Evolutionary conservation across 352 stramenopile genomes (phyloP).

Genomic region (Phytopythium chamaehyphon): DNA sequence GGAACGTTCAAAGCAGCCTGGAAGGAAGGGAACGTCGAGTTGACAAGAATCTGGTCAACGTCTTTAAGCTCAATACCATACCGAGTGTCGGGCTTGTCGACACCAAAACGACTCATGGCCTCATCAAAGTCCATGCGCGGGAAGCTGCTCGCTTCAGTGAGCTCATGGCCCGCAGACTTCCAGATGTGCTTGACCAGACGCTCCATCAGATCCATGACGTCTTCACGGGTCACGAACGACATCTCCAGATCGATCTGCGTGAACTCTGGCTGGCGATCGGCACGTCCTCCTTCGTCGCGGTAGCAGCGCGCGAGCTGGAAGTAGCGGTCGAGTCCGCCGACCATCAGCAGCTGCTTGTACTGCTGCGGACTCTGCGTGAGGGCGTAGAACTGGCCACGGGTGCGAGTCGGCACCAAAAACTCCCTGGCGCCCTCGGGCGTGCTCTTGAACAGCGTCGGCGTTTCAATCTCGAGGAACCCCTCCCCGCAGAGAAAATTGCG

Average conservation of each 20-base stretch:
- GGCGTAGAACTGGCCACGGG: conserved; percentile 74
- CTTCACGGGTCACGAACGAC: conserved; percentile 71
- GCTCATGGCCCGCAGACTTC: conserved; percentile 40
- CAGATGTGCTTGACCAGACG: conserved; percentile 67
- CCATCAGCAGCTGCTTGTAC: conserved; percentile 92
- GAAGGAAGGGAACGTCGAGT: conserved; percentile 42
- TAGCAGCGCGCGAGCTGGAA: conserved; percentile 90
- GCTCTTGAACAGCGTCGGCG: conserved; percentile 85
- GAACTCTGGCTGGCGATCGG: conserved; percentile 89
- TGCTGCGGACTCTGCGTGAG: conserved; percentile 89
- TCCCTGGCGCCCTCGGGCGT: conserved; percentile 84
- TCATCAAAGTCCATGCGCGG: conserved; percentile 69
- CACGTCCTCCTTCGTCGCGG: conserved; percentile 82
- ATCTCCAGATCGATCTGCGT: conserved; percentile 91
- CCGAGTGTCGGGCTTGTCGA: conserved; percentile 85
- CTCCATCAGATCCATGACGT: conserved; percentile 78
- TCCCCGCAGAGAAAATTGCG: conserved; percentile 67
- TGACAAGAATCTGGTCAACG: conserved; percentile 34
- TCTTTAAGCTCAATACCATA: conserved; percentile 71
- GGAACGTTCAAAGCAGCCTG: conserved; percentile 20
- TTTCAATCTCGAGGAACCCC: conserved; percentile 87
- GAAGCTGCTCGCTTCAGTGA: conserved; percentile 35
- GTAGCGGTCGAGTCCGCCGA: conserved; percentile 82
- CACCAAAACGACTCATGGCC: conserved; percentile 74
- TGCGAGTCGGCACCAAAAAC: conserved; percentile 81